A percentile compares a stretch with the other conserved stretches of the same genome.
phyloP scores from a whole-genome alignment of 306 rosid species.

The Mimosa bimucronata region DNA sequence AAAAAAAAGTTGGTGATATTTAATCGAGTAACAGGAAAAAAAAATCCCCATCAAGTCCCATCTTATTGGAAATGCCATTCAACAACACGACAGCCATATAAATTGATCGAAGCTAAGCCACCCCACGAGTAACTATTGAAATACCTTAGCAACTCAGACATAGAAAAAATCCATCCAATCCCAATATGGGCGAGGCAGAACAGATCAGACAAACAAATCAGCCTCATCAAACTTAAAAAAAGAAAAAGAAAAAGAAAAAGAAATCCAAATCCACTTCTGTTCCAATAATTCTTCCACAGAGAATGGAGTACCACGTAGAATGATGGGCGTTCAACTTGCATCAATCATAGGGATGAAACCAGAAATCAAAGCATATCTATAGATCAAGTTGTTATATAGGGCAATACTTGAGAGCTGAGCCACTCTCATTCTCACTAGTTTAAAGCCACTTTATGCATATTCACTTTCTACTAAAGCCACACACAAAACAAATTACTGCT shows the following conservation, averaged over 20 bases:
- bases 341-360: conserved; percentile 11
- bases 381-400: neutral
- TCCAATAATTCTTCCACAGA: neutral
- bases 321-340: neutral
- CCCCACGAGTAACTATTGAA: neutral
- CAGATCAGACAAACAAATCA: neutral
- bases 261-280: neutral
- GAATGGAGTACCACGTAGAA: neutral
- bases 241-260: no score
- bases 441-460: no score
- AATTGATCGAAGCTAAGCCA: no score
- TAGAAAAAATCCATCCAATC: neutral
- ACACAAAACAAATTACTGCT: neutral
- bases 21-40: neutral
- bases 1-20: neutral
- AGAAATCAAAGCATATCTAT: neutral
- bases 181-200: neutral
- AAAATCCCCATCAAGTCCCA: neutral
- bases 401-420: neutral
- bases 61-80: neutral
- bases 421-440: neutral
- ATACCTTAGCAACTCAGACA: neutral
- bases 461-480: no score
- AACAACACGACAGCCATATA: neutral
- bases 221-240: neutral